Evolutionary conservation across 2,329 filamentous ascomycete genomes (phyloP).

Genomic region (Coniochaeta sp.): DNA sequence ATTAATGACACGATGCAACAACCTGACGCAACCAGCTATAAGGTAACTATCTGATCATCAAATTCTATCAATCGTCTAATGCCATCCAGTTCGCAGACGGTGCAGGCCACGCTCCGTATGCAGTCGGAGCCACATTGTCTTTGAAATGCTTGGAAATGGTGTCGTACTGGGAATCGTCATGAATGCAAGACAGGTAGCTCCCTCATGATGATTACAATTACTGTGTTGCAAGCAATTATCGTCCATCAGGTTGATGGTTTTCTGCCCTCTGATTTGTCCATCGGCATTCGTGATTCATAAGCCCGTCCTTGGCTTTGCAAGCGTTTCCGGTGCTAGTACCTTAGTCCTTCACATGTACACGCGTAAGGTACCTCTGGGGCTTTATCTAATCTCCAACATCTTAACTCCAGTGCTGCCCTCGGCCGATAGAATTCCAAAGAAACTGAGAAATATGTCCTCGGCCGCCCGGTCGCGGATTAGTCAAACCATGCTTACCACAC

Average conservation of each 20-base stretch:
- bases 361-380: too few relatives aligned
- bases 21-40: not conserved
- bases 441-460: not conserved
- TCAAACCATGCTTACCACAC: not conserved
- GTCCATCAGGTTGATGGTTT: not conserved
- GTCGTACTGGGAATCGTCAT: not conserved
- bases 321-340: not conserved
- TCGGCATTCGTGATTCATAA: not conserved
- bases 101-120: not conserved
- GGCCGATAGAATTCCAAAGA: not conserved
- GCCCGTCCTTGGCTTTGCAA: not conserved
- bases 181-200: not conserved
- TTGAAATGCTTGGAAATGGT: not conserved
- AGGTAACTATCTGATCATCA: not conserved
- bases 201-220: not conserved
- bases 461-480: not conserved
- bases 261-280: not conserved
- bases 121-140: not conserved
- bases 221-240: not conserved
- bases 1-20: not conserved
- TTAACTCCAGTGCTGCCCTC: not conserved
- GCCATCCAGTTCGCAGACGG: not conserved
- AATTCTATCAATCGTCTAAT: not conserved
- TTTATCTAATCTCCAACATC: conserved; percentile 1
- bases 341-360: not conserved